Base-by-base conservation (phyloP, 768 basidiomycete species). In the Boletus pseudo-olivaceus region DNA sequence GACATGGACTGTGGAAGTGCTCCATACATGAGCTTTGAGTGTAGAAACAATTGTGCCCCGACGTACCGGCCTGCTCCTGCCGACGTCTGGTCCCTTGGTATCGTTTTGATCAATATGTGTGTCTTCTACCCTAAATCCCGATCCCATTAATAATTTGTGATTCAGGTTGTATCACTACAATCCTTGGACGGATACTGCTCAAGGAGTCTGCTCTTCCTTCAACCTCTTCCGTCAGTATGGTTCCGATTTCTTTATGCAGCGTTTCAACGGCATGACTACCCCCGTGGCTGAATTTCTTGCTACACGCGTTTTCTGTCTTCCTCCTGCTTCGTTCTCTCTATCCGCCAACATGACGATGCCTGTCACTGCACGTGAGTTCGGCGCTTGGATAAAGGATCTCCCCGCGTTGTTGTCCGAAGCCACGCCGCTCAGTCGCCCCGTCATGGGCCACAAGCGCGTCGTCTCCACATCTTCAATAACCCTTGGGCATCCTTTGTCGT, bases 1-100 rank as follows among this genome's bases (percentile, higher is more conserved):
- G 96, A 99, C 72, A 93, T 98, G 82, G 96, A 98, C 70, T 98
- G 97, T 71, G 96, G 96, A 54, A 96, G 93, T 70, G 93, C 94
- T 49, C 96, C 96, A 0, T 98, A 98, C 72, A 98, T 98, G 96
- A 95, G 93, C 71, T 98, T 87, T 66, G 96, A 98, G 78, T 98
- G 97, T 75, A 88, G 96, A 70, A 98, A 98, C 78, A 97, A 98
- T 72, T 80, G 94, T 61, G 90, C 89, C 29, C 95, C 97, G 58
- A 90, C 89, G 47, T 99, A 99, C 77, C 82, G 83, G 59, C 94
- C 96, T 57, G 89, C 88, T 63, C 90, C 91, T 54, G 97, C 97
- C 57, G 96, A 99, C 73, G 93, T 99, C 50, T 99, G 93, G 96
- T 98, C 96, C 26, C 81, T 99, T 62, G 96, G 96, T 58, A 97